Conservation (phyloP, 1,284 basidiomycete species). For the Volvariella surrecta region DNA sequence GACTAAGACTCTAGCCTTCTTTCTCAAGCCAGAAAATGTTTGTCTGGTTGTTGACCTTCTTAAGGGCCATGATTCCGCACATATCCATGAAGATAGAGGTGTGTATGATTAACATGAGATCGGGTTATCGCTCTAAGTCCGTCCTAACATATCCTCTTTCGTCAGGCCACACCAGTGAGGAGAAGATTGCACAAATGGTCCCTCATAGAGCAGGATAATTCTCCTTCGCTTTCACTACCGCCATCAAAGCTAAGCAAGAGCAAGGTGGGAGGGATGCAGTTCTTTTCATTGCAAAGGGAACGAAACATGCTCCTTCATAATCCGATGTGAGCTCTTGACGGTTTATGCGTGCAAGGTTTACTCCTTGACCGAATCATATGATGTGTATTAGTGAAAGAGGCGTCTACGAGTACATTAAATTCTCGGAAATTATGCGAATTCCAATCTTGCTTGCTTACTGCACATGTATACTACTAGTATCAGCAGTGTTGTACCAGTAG, state of each 20-base stretch:
- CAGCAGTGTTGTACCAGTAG: no score
- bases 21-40: conserved; percentile 52
- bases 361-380: no score
- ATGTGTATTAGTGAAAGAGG: no score
- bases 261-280: conserved; percentile 11
- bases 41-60: conserved; percentile 52
- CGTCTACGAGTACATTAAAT: no score
- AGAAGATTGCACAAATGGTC: conserved; percentile 7
- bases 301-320: conserved; percentile 10
- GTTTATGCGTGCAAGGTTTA: no score
- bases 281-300: conserved; percentile 15
- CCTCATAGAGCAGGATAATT: conserved; percentile 11
- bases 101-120: background rate
- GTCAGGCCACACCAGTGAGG: background rate
- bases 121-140: background rate
- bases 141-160: background rate
- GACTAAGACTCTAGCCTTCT: conserved; percentile 42
- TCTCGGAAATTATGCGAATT: no score
- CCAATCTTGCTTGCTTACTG: no score
- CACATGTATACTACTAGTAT: no score
- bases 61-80: conserved; percentile 13
- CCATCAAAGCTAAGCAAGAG: conserved; percentile 9
- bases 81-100: conserved; percentile 3
- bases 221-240: conserved; percentile 7
- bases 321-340: no score